A percentile compares a stretch with the other conserved stretches of the same genome.
Evolutionary conservation across 73 alveolate species (phyloP).

Genomic region (Stentor coeruleus): DNA sequence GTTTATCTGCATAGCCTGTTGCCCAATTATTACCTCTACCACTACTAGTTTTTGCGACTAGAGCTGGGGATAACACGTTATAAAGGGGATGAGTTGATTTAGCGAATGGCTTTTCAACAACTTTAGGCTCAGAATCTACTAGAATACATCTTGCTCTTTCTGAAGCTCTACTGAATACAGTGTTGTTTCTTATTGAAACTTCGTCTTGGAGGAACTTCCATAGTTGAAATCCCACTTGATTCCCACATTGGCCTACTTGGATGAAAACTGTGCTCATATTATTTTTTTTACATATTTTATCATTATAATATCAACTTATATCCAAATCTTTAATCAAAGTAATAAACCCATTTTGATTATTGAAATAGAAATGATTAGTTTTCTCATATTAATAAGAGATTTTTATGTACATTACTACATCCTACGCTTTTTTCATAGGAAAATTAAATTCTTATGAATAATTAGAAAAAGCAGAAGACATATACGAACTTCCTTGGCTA

Average conservation of each 20-base stretch:
- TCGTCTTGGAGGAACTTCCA: constrained; percentile 41
- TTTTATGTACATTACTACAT: too few species aligned
- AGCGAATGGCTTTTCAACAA: constrained; percentile 39
- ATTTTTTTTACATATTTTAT: too few species aligned
- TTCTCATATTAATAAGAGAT: too few species aligned
- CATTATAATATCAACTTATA: too few species aligned
- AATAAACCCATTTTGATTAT: too few species aligned
- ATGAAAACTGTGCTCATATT: not conserved
- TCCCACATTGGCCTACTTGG: constrained; percentile 54
- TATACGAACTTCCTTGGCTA: too few species aligned
- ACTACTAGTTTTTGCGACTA: constrained; percentile 34
- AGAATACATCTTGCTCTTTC: constrained; percentile 37
- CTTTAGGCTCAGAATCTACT: constrained; percentile 52
- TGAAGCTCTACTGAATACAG: constrained; percentile 30
- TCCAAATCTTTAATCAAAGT: too few species aligned
- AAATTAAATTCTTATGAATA: too few species aligned
- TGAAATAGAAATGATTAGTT: too few species aligned
- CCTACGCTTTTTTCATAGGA: too few species aligned
- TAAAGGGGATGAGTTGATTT: constrained; percentile 34
- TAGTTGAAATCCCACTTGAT: constrained; percentile 38
- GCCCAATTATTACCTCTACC: constrained; percentile 99
- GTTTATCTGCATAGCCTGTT: constrained; percentile 80
- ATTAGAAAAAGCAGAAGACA: too few species aligned
- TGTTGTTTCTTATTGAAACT: constrained; percentile 32
- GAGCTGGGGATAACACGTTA: constrained; percentile 47